phyloP scores from a whole-genome alignment of 2,329 filamentous ascomycete species.

The Lasiodiplodia sp. region DNA sequence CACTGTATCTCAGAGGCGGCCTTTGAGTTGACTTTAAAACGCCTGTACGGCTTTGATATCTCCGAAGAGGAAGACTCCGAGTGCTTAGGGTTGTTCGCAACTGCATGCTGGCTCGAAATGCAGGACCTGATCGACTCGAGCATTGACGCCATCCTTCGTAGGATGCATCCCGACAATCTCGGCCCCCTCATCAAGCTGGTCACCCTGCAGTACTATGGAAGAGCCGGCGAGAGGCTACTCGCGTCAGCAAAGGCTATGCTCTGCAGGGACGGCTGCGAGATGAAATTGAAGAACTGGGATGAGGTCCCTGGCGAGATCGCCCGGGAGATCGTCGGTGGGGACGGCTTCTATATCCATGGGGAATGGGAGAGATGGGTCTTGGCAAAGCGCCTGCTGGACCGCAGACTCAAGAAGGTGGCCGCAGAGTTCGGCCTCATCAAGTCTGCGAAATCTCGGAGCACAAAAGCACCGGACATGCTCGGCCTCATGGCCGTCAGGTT shows the following conservation, averaged over 20 bases:
- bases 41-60: constrained; percentile 60
- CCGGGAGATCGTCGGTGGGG: constrained; percentile 65
- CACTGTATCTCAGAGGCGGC: constrained; percentile 59
- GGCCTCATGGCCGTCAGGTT: constrained; percentile 61
- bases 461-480: constrained; percentile 57
- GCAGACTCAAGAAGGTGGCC: constrained; percentile 56
- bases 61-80: constrained; percentile 58
- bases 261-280: constrained; percentile 64
- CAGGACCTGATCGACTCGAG: constrained; percentile 61
- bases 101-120: constrained; percentile 66
- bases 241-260: constrained; percentile 66
- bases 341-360: constrained; percentile 65
- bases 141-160: constrained; percentile 62
- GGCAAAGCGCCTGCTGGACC: constrained; percentile 61
- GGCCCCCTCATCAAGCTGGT: constrained; percentile 61
- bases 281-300: constrained; percentile 63
- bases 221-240: constrained; percentile 62
- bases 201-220: constrained; percentile 63
- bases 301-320: constrained; percentile 64
- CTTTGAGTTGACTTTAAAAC: constrained; percentile 63
- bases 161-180: constrained; percentile 60
- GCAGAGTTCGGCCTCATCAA: constrained; percentile 57
- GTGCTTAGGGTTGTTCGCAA: constrained; percentile 63
- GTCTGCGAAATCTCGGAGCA: constrained; percentile 49
- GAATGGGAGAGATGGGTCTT: constrained; percentile 67